Evolutionary conservation across 2,329 filamentous ascomycete species (phyloP).

Genomic region (Tothia fuscella): DNA sequence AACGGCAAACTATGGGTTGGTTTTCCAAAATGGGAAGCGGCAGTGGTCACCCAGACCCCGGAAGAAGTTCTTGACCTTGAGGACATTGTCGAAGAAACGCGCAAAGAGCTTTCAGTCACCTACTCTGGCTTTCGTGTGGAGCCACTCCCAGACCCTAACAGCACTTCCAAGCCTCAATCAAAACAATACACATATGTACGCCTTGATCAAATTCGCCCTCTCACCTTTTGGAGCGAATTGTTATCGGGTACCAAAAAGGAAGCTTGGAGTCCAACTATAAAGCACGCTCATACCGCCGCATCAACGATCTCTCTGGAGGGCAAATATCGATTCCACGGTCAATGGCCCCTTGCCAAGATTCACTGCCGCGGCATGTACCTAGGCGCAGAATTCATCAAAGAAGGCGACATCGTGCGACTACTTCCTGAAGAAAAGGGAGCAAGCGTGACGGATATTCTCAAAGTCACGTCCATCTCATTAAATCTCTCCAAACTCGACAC

Average conservation of each 20-base stretch:
- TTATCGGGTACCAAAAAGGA: constrained; percentile 29
- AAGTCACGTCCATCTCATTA: constrained; percentile 41
- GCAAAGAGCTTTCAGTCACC: constrained; percentile 32
- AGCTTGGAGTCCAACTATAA: constrained; percentile 41
- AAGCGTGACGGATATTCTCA: constrained; percentile 38
- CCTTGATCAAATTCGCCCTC: constrained; percentile 42
- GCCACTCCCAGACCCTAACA: constrained; percentile 40
- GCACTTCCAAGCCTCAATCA: constrained; percentile 37
- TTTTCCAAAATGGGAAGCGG: constrained; percentile 42
- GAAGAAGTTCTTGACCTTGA: constrained; percentile 29
- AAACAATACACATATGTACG: constrained; percentile 44
- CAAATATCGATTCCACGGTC: constrained; percentile 40
- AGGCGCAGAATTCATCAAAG: constrained; percentile 42
- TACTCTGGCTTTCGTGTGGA: constrained; percentile 46
- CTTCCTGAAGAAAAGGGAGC: constrained; percentile 19
- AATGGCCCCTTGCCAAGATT: constrained; percentile 43
- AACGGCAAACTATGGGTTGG: constrained; percentile 7
- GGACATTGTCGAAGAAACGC: constrained; percentile 33
- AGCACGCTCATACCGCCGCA: constrained; percentile 40
- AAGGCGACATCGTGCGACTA: constrained; percentile 44
- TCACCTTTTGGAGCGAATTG: constrained; percentile 41
- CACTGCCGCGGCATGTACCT: constrained; percentile 43
- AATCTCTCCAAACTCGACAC: constrained; percentile 37
- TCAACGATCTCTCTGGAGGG: constrained; percentile 42
- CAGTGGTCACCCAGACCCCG: constrained; percentile 42